Percentiles rank a stretch among this genome's conserved stretches.
These are phyloP conservation scores for Teunomyces kruisii DNA, from an alignment of 805 yeast genomes.

Conservation along the genomic window DNA sequence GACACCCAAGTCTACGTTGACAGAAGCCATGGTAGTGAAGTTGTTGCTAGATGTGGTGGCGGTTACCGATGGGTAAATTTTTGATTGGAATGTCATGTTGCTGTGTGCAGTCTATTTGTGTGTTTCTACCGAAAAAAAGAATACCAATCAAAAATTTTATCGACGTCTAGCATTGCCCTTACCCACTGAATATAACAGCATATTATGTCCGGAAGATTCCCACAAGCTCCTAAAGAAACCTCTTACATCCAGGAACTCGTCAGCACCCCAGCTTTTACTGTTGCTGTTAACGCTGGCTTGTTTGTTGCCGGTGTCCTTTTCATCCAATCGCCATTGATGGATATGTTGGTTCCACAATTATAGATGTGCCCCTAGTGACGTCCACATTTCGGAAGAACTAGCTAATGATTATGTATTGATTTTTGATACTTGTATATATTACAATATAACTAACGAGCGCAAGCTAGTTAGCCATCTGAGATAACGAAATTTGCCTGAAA, in stretches of 20 bases:
- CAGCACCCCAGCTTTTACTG: constrained; percentile 64
- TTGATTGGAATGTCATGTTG: not conserved
- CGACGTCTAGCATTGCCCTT: not conserved
- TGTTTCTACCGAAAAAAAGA: not conserved
- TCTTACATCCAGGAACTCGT: constrained; percentile 51
- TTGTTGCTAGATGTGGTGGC: not conserved
- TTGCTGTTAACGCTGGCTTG: constrained; percentile 59
- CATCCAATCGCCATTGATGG: constrained; percentile 78
- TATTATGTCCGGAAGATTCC: constrained; percentile 12
- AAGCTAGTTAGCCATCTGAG: not conserved
- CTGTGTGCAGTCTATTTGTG: not conserved
- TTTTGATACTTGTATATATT: constrained; percentile 5
- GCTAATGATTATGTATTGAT: constrained; percentile 2
- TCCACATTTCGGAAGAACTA: not conserved
- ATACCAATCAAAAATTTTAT: constrained; percentile 1
- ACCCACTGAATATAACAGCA: not conserved
- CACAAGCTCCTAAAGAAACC: constrained; percentile 23
- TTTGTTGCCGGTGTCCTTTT: constrained; percentile 73
- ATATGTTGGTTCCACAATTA: constrained; percentile 75
- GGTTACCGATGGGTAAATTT: not conserved
- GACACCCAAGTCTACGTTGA: constrained; percentile 34
- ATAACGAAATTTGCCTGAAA: not conserved
- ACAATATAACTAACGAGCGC: constrained; percentile 2
- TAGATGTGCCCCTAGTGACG: constrained; percentile 15
- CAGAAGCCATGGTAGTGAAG: constrained; percentile 18